A percentile compares a stretch with the other conserved stretches of the same genome.
phyloP scores from a whole-genome alignment of 2,329 filamentous ascomycete species.

The Pyricularia pennisetigena region DNA sequence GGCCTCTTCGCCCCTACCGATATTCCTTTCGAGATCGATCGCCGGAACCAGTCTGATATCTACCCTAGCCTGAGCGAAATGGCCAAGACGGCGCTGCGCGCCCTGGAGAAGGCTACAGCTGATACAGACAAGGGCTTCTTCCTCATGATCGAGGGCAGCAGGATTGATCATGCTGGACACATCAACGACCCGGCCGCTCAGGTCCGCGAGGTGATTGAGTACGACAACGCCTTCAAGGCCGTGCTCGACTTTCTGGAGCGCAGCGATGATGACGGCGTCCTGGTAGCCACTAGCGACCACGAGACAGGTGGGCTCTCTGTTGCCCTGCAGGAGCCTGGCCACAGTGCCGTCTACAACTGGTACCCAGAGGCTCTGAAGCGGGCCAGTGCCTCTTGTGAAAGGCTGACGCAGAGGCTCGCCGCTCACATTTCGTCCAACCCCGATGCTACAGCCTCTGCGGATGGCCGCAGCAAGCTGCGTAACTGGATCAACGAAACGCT shows the following conservation, averaged over 20 bases:
- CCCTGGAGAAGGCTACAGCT: conserved; percentile 71
- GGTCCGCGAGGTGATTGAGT: conserved; percentile 88
- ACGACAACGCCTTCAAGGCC: conserved; percentile 74
- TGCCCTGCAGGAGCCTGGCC: conserved; percentile 50
- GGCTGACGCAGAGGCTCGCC: conserved; percentile 53
- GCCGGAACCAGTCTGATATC: conserved; percentile 62
- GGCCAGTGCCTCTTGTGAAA: conserved; percentile 69
- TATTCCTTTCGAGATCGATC: conserved; percentile 90
- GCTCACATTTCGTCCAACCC: conserved; percentile 35
- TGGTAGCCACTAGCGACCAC: conserved; percentile 90
- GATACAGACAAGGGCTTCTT: conserved; percentile 91
- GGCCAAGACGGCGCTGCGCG: conserved; percentile 70
- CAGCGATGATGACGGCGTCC: conserved; percentile 62
- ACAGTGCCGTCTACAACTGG: conserved; percentile 59
- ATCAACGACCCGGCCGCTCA: conserved; percentile 76
- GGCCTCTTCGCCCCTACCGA: conserved; percentile 77
- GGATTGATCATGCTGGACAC: conserved; percentile 92
- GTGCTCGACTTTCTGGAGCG: conserved; percentile 78
- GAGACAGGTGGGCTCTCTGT: conserved; percentile 85
- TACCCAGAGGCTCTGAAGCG: conserved; percentile 68
- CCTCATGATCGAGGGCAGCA: conserved; percentile 93
- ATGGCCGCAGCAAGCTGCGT: conserved; percentile 24
- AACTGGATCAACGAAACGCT: conserved; percentile 60
- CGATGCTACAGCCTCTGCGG: background rate
- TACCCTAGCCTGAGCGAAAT: conserved; percentile 92